Base-by-base conservation (phyloP, 495 filamentous ascomycete genomes). In the Trypethelium eluteriae region DNA sequence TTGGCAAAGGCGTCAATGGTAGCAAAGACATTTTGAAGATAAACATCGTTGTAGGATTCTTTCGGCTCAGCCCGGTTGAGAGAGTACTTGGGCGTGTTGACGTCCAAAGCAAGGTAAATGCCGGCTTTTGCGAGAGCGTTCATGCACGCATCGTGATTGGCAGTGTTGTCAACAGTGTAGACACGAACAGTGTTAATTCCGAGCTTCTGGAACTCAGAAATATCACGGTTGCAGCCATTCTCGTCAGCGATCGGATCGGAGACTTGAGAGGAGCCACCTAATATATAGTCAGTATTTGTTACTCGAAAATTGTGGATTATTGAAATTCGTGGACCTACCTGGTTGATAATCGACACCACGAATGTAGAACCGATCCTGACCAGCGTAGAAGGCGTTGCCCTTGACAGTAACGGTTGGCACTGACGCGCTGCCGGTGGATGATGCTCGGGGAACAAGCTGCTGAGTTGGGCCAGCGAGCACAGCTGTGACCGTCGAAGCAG, bases 301-400 rank as follows among this genome's bases (percentile, higher is more conserved):
- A 38, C 6, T 18, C 1, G 9, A 56, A 9, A 25, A 38, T 9
- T n/a, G 12, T 1, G 14, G 44, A 41, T 44, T 6, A 2, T 44
- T 14, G 5, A 16, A 44, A 11, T 3, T 5, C 1, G 3, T 34
- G 6, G 5, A 25, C 65, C 38, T 69, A 77, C 75, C 92, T 62
- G 93, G 93, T 76, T 96, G 93, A 78, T 96, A 97, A 81, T 96
- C 93, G 69, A 98, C 87, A 74, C 93, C 93, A 56, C 92, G 89
- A 63, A 98, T 85, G 76, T 97, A 97, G 84, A 96, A 98, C 68
- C 93, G 88, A 11, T 86, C 76, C 68, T 84, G 76, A 66, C 90
- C 92, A 71, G 88, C 82, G 81, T 92, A 97, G 84, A 97, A 96
- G 63, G 93, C 80, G 74, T 82, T 82, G 59, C 80, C 80, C 70